Evolutionary conservation across 2,329 filamentous ascomycete species (phyloP), one percentile per base, ranked within the genome.

Genomic region (Coniochaeta sp.): DNA sequence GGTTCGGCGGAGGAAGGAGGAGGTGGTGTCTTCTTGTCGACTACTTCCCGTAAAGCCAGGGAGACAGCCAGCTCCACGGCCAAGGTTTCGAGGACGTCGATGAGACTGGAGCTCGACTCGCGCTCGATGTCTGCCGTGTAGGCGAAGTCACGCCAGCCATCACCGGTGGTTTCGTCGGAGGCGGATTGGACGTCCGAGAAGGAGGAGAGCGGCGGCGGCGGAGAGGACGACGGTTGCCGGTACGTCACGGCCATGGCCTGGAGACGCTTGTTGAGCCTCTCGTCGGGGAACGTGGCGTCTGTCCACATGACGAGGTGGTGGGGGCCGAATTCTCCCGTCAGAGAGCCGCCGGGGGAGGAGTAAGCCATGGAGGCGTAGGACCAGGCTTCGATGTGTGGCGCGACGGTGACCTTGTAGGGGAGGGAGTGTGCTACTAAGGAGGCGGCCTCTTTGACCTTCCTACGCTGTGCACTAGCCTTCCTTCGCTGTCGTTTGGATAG

Each of bases 241-340:
- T 48, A 48, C 14, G 28, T 31, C n/a, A 48, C 27, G 45, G 45
- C 9, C 6, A 48, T 13, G 26, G 45, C 45, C 27, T 48, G 45
- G 26, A 48, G 26, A 12, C 45, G 45, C 10, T 20, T 48, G 24
- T 3, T 20, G 16, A 3, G 9, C 3, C 5, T 4, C 18, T 26
- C 20, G 6, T 8, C 6, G 6, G 45, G 45, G 7, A 9, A 16
- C 9, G 45, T 48, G n/a, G 26, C 45, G 45, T 48, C 45, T 7
- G 45, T 48, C 45, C 45, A 48, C 45, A 48, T 48, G 28, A 48
- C 45, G 26, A 48, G 45, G 45, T 48, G 22, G 28, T 48, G 45
- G 3, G 45, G 28, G 10, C 45, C 45, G 26, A 48, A 48, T 13
- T 48, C 45, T 8, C 20, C n/a, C 8, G 45, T 10, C 24, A 48